Percentiles rank a stretch among this genome's conserved stretches.
phyloP scores from a whole-genome alignment of 2,329 filamentous ascomycete species.

The Niveomyces coronatus region DNA sequence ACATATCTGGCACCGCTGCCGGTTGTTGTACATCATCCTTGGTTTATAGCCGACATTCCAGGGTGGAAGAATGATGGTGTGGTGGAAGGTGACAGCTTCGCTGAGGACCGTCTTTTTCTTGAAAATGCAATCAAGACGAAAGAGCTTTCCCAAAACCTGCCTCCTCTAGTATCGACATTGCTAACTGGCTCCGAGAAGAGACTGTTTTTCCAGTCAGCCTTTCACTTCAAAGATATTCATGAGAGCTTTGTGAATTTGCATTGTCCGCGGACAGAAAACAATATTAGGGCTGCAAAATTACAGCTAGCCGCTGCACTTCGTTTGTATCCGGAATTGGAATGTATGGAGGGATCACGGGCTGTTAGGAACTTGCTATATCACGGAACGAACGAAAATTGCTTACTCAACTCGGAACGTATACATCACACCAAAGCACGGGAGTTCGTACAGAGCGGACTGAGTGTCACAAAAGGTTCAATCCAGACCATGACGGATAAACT shows the following conservation, averaged over 20 bases:
- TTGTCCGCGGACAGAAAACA: constrained; percentile 1
- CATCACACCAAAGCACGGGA: constrained; percentile 14
- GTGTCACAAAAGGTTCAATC: constrained; percentile 13
- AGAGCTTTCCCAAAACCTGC: neutral
- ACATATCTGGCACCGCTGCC: constrained; percentile 2
- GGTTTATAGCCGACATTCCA: constrained; percentile 4
- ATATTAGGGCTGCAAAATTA: neutral
- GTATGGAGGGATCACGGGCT: neutral
- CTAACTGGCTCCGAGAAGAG: neutral
- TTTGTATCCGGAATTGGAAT: constrained; percentile 3
- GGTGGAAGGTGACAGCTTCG: neutral
- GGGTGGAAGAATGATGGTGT: constrained; percentile 4
- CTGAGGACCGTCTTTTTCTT: neutral
- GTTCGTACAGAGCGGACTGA: constrained; percentile 12
- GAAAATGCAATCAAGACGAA: constrained; percentile 1
- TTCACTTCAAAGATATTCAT: constrained; percentile 3
- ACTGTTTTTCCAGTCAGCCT: constrained; percentile 6
- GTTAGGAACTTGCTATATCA: neutral
- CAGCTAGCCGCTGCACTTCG: neutral
- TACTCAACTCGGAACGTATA: too few species aligned
- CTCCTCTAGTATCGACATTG: neutral
- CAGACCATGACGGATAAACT: constrained; percentile 11
- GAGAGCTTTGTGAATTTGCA: constrained; percentile 1
- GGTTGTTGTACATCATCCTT: constrained; percentile 4
- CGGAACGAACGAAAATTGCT: too few species aligned